Conservation (phyloP, 176 grass and related monocot species). For the Musa troglodytarum region DNA sequence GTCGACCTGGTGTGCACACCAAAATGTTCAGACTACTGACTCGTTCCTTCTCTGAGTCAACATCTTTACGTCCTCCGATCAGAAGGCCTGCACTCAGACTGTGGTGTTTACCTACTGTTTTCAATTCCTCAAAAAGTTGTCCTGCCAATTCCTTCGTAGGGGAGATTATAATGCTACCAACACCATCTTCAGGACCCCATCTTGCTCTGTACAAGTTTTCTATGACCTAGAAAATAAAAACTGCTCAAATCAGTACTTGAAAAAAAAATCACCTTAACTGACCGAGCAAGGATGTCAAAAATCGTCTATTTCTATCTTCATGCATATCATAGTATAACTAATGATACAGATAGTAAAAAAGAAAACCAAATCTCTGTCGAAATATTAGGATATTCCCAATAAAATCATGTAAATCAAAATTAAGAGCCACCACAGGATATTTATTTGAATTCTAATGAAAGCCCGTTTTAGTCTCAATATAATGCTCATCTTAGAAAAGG, state of each 20-base stretch:
- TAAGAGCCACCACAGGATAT: too few species aligned
- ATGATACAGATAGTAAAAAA: background rate
- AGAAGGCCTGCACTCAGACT: constrained; percentile 52
- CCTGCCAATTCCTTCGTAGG: constrained; percentile 79
- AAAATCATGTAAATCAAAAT: too few species aligned
- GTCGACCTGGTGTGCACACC: constrained; percentile 77
- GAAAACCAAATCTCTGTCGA: background rate
- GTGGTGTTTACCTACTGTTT: constrained; percentile 41
- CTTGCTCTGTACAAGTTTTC: constrained; percentile 76
- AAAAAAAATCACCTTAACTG: background rate
- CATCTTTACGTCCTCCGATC: constrained; percentile 68
- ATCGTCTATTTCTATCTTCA: background rate
- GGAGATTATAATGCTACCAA: constrained; percentile 71
- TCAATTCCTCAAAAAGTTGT: constrained; percentile 71
- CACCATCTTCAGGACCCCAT: constrained; percentile 60
- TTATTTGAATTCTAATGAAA: too few species aligned
- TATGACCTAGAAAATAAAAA: constrained; percentile 33
- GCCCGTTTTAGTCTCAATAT: too few species aligned
- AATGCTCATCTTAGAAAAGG: background rate
- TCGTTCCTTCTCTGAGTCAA: constrained; percentile 58
- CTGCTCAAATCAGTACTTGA: background rate
- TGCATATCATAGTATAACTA: background rate
- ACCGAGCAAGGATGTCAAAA: background rate
- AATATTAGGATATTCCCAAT: background rate
- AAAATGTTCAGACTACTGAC: constrained; percentile 75